Base-by-base conservation (phyloP, 352 stramenopile species). In the Pythium dissimile region DNA sequence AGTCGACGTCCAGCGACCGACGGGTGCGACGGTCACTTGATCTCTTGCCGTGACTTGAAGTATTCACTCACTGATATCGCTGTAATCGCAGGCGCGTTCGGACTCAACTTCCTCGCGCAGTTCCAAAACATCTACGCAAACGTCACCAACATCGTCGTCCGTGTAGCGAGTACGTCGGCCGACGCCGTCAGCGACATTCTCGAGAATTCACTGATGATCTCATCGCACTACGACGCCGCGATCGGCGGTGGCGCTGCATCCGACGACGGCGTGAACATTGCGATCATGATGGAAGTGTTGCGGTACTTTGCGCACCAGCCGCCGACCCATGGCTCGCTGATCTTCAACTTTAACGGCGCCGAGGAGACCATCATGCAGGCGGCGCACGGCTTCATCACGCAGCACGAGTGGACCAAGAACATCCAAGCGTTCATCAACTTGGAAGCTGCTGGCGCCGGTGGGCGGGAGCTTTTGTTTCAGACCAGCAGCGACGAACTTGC, bases 61-160 rank as follows among this genome's bases (percentile, higher is more conserved):
- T 39, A 12, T 6, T 38, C 3, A 41, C 30, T 26, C 15, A 23
- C 5, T 4, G 8, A 11, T 20, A 11, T 51, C 27, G 11, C 15
- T 38, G 45, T 2, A 30, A 5, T 24, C 20, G 20, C 16, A 69
- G 72, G 80, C 16, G 81, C 82, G 0, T 92, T 92, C 64, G 82
- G 82, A 5, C 59, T 92, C 26, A 70, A 92, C 56, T 92, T 92
- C 47, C 74, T 89, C 27, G 72, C 75, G 23, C 79, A 86, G 38
- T 92, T 92, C 65, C 82, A 92, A 57, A 92, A 92, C 61, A 87
- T 92, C 54, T 92, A 92, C 67, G 77, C 82, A 35, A 92, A 92
- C 42, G 80, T 92, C 41, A 92, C 77, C 41, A 92, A 92, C 49
- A 88, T 92, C 50, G 54, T 92, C 12, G 82, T 92, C 11, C 82